These are phyloP conservation scores for Colletotrichum sansevieriae DNA, from an alignment of 2,329 filamentous ascomycete species.

Conservation along the genomic window DNA sequence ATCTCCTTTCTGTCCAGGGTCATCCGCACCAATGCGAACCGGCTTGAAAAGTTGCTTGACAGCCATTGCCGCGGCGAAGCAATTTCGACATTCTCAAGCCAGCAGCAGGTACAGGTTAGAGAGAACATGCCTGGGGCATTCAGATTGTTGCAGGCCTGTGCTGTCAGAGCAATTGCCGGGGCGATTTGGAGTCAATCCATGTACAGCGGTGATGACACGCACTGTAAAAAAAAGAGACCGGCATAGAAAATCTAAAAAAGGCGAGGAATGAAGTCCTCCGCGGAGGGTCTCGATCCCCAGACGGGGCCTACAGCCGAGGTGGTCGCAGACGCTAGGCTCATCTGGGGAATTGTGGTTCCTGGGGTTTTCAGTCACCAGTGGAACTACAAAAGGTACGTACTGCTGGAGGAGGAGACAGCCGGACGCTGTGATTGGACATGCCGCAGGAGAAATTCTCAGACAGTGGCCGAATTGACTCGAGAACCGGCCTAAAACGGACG, in stretches of 20 bases:
- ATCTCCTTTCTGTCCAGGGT: too few relatives aligned
- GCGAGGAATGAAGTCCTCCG: conserved; percentile 15
- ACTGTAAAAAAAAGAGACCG: not conserved
- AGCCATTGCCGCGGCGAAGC: too few relatives aligned
- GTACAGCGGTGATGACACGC: not conserved
- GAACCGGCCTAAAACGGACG: conserved; percentile 27
- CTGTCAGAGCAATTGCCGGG: conserved; percentile 15
- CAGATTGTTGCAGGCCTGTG: not conserved
- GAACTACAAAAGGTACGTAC: conserved; percentile 5
- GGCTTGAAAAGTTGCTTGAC: too few relatives aligned
- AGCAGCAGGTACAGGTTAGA: too few relatives aligned
- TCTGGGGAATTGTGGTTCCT: conserved; percentile 37
- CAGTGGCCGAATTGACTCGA: conserved; percentile 35
- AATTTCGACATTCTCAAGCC: too few relatives aligned
- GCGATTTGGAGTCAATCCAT: not conserved
- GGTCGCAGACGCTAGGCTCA: conserved; percentile 25
- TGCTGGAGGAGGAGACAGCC: not conserved
- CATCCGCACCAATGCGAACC: too few relatives aligned
- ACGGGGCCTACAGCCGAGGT: conserved; percentile 39
- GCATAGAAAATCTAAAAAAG: not conserved
- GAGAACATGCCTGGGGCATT: too few relatives aligned
- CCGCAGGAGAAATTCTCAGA: conserved; percentile 38
- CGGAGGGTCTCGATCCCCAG: conserved; percentile 36
- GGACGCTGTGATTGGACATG: conserved; percentile 3
- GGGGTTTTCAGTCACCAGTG: conserved; percentile 15